Conservation (phyloP, 345 rosid species). For the Erodium maritimum region DNA sequence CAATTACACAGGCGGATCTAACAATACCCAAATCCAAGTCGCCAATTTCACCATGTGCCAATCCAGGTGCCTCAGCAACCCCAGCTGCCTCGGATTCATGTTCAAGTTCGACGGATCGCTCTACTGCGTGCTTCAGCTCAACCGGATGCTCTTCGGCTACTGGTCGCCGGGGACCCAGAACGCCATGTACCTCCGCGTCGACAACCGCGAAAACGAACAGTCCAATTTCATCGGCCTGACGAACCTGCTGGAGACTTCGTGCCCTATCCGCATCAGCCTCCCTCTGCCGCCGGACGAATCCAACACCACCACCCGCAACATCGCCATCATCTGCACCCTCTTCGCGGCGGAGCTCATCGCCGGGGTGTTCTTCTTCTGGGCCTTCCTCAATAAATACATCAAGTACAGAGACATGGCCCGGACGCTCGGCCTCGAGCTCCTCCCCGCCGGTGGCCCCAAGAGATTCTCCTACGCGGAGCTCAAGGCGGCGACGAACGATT, state of each 20-base stretch:
- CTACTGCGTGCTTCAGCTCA: conserved; percentile 38
- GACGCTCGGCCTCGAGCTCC: conserved; percentile 53
- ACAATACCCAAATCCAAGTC: conserved; percentile 13
- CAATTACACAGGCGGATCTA: conserved; percentile 33
- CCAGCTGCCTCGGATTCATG: conserved; percentile 35
- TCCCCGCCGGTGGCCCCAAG: conserved; percentile 62
- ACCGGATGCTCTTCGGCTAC: conserved; percentile 25
- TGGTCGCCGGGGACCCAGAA: conserved; percentile 50
- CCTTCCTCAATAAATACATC: conserved; percentile 50
- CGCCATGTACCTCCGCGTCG: conserved; percentile 38
- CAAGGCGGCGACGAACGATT: conserved; percentile 41
- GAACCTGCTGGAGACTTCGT: conserved; percentile 34
- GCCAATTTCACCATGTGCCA: conserved; percentile 24
- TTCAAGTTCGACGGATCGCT: conserved; percentile 46
- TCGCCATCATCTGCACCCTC: conserved; percentile 38
- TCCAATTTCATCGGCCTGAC: conserved; percentile 46
- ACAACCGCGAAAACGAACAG: conserved; percentile 19
- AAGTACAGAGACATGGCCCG: conserved; percentile 64
- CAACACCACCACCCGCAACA: conserved; percentile 32
- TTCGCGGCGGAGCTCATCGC: conserved; percentile 53
- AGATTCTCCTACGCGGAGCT: conserved; percentile 45
- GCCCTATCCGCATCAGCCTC: conserved; percentile 42
- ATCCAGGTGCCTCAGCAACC: conserved; percentile 19
- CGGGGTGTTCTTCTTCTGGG: conserved; percentile 46
- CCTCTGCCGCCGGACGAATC: conserved; percentile 51